Conservation (phyloP, 179 eudicot species). For the Silene vulgaris region DNA sequence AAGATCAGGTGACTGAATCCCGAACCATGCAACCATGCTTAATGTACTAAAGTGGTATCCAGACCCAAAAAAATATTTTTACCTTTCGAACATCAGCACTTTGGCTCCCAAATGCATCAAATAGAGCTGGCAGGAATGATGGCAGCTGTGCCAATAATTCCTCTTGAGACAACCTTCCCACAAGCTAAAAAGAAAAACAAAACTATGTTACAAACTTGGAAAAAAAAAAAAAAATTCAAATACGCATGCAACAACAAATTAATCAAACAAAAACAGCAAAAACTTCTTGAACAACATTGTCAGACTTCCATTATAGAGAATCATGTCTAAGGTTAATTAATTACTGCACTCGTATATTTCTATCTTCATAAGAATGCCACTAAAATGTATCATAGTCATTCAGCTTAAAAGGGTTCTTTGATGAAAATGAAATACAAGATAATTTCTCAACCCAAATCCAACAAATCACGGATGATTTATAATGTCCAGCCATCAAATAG, state of each 20-base stretch:
- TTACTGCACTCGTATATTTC: too few species aligned
- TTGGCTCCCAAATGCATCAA: conserved; percentile 94
- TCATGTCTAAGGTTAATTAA: too few species aligned
- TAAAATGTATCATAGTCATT: too few species aligned
- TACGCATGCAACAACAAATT: background rate
- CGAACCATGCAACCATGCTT: background rate
- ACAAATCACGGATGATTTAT: too few species aligned
- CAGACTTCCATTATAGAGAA: too few species aligned
- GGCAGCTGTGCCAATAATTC: conserved; percentile 75
- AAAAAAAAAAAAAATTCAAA: background rate
- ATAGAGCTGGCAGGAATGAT: conserved; percentile 85
- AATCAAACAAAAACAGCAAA: too few species aligned
- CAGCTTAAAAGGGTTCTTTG: too few species aligned
- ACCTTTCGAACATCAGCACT: conserved; percentile 99
- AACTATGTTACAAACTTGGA: background rate
- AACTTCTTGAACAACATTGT: too few species aligned
- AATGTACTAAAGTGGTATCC: background rate
- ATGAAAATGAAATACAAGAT: too few species aligned
- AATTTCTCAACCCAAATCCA: too few species aligned
- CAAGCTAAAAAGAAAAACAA: conserved; percentile 51
- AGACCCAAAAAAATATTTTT: conserved; percentile 1
- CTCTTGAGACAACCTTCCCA: conserved; percentile 83
- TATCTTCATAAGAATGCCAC: too few species aligned
- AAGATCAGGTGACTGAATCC: too few species aligned
- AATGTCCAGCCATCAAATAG: background rate